Evolutionary conservation across 1,284 basidiomycete species (phyloP).

Genomic region (Irpex sp.): DNA sequence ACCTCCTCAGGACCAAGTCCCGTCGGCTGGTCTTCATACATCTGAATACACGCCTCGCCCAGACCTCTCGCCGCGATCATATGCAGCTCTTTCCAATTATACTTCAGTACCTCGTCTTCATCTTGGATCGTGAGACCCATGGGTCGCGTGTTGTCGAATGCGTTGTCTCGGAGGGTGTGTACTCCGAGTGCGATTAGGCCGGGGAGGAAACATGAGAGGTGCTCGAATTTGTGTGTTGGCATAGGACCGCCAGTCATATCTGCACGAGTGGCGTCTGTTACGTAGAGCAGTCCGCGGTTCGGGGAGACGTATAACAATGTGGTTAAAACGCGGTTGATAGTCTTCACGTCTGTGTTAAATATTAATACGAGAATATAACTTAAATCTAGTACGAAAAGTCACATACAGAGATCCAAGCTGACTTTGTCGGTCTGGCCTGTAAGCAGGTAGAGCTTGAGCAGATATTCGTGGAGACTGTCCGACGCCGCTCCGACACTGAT

Average conservation of each 20-base stretch:
- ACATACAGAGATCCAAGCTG: constrained; percentile 63
- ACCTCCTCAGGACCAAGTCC: constrained; percentile 63
- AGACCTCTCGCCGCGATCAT: constrained; percentile 65
- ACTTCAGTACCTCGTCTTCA: constrained; percentile 22
- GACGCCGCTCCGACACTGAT: constrained; percentile 17
- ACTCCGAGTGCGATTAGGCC: constrained; percentile 70
- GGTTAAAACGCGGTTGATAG: constrained; percentile 58
- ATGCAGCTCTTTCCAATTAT: constrained; percentile 50
- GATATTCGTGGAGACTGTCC: constrained; percentile 74
- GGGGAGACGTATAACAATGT: constrained; percentile 67
- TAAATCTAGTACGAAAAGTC: not conserved
- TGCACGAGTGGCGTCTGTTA: constrained; percentile 47
- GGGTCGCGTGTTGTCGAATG: not conserved
- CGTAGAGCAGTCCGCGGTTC: constrained; percentile 63
- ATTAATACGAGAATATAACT: not conserved
- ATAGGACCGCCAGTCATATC: constrained; percentile 14
- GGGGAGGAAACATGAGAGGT: constrained; percentile 74
- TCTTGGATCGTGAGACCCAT: constrained; percentile 27
- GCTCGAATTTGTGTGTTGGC: constrained; percentile 59
- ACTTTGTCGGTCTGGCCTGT: constrained; percentile 55
- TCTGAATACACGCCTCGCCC: constrained; percentile 59
- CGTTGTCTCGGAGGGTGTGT: constrained; percentile 54
- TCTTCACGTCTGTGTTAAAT: constrained; percentile 48
- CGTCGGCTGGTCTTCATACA: constrained; percentile 58
- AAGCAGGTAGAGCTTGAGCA: constrained; percentile 71